phyloP scores from a whole-genome alignment of 805 yeast genomes.

The Candida maltosa region DNA sequence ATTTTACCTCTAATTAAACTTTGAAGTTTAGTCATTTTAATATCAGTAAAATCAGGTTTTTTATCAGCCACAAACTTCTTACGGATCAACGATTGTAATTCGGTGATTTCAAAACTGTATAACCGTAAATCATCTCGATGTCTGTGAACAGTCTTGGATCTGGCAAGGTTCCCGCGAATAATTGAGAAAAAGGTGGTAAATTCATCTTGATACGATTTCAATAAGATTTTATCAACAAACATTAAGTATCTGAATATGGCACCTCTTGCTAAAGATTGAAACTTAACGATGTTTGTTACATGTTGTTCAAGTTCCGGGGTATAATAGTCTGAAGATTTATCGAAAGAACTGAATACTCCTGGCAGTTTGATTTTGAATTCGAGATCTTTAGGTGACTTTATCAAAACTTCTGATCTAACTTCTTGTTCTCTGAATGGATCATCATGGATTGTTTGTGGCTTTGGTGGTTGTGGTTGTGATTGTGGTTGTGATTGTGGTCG shows the following conservation, averaged over 20 bases:
- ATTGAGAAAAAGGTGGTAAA: conserved; percentile 47
- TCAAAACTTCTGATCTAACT: not conserved
- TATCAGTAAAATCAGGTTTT: conserved; percentile 11
- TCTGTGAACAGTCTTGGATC: conserved; percentile 28
- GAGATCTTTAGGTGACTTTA: not conserved
- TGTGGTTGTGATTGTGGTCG: conserved; percentile 1
- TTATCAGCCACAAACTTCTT: conserved; percentile 14
- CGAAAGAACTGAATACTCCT: not conserved
- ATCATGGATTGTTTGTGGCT: not conserved
- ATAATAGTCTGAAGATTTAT: conserved; percentile 1
- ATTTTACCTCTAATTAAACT: conserved; percentile 40
- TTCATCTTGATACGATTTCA: conserved; percentile 54
- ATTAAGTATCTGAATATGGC: conserved; percentile 60
- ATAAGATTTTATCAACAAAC: conserved; percentile 60
- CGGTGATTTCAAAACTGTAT: conserved; percentile 28
- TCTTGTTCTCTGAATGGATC: conserved; percentile 7
- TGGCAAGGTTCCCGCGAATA: conserved; percentile 45
- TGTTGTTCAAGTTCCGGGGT: conserved; percentile 7
- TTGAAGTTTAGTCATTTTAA: conserved; percentile 33
- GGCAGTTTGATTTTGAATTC: conserved; percentile 4
- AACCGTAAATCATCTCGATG: conserved; percentile 31
- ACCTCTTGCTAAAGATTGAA: conserved; percentile 74
- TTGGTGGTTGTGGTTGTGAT: not conserved
- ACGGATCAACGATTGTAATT: conserved; percentile 39
- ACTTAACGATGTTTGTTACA: conserved; percentile 31